Percentiles rank a stretch among this genome's conserved stretches.
phyloP scores from a whole-genome alignment of 1,284 basidiomycete species.

The Volvariella surrecta region DNA sequence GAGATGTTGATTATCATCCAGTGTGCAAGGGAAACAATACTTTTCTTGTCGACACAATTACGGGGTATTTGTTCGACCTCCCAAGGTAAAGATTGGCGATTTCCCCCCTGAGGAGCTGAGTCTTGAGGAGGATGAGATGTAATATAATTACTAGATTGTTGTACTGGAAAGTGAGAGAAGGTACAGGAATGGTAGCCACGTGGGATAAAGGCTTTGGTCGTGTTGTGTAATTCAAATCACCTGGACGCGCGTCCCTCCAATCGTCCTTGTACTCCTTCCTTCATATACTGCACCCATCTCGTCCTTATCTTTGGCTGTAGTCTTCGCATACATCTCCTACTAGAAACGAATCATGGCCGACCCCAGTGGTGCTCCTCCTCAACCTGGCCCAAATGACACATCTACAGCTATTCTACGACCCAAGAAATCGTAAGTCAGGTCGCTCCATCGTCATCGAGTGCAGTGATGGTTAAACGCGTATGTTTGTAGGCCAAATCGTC shows the following conservation, averaged over 20 bases:
- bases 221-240: constrained; percentile 21
- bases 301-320: constrained; percentile 12
- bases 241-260: constrained; percentile 35
- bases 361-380: constrained; percentile 70
- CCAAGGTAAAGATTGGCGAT: constrained; percentile 80
- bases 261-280: constrained; percentile 20
- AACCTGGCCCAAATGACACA: constrained; percentile 72
- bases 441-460: neutral
- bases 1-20: constrained; percentile 20
- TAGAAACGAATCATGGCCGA: constrained; percentile 44
- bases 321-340: constrained; percentile 3
- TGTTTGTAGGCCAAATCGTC: constrained; percentile 74
- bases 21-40: constrained; percentile 80
- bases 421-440: constrained; percentile 84
- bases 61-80: constrained; percentile 84
- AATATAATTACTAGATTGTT: constrained; percentile 14
- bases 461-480: constrained; percentile 3
- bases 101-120: constrained; percentile 75
- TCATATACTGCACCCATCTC: constrained; percentile 14
- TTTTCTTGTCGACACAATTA: constrained; percentile 74
- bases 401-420: constrained; percentile 92
- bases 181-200: constrained; percentile 21
- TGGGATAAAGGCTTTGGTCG: constrained; percentile 25
- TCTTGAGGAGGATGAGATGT: constrained; percentile 70
- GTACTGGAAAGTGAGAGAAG: constrained; percentile 23